These are phyloP conservation scores for Cicer cuneatum DNA, from an alignment of 306 rosid genomes.

Conservation along the genomic window DNA sequence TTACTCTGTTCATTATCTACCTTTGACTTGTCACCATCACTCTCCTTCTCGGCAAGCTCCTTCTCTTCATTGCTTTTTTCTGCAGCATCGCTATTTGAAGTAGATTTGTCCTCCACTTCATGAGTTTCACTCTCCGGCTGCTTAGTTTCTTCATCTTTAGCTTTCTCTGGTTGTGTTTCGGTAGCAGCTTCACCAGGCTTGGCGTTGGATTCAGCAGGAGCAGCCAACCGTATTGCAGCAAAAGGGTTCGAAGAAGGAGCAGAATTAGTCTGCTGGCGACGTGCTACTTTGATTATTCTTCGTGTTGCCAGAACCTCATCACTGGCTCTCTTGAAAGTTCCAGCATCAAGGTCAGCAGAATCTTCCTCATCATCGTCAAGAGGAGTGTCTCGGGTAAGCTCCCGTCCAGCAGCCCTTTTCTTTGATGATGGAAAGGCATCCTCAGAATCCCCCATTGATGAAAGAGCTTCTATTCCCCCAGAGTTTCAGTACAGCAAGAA, in stretches of 20 bases:
- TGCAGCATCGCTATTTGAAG: constrained; percentile 39
- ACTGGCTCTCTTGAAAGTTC: constrained; percentile 92
- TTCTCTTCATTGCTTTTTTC: constrained; percentile 44
- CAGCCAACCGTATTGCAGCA: constrained; percentile 71
- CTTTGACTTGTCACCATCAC: constrained; percentile 28
- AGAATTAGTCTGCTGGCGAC: constrained; percentile 64
- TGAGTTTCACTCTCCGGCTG: constrained; percentile 49
- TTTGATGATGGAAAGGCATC: constrained; percentile 70
- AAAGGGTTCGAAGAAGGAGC: constrained; percentile 82
- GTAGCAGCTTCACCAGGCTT: constrained; percentile 51
- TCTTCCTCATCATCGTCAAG: constrained; percentile 90
- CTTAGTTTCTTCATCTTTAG: constrained; percentile 49
- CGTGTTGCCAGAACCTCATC: constrained; percentile 87
- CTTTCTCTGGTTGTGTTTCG: constrained; percentile 51
- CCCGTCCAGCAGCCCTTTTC: constrained; percentile 96
- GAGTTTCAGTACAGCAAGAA: constrained; percentile 33
- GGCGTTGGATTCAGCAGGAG: constrained; percentile 54
- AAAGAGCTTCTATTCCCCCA: constrained; percentile 33
- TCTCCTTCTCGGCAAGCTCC: constrained; percentile 42
- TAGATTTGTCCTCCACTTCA: constrained; percentile 47
- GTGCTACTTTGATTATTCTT: constrained; percentile 84
- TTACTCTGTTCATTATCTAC: constrained; percentile 41
- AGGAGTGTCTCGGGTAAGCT: constrained; percentile 81
- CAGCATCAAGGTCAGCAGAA: constrained; percentile 61
- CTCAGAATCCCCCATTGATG: constrained; percentile 78